These are phyloP conservation scores for Kodamaea sagamina DNA, from an alignment of 805 yeast genomes.

Conservation along the genomic window DNA sequence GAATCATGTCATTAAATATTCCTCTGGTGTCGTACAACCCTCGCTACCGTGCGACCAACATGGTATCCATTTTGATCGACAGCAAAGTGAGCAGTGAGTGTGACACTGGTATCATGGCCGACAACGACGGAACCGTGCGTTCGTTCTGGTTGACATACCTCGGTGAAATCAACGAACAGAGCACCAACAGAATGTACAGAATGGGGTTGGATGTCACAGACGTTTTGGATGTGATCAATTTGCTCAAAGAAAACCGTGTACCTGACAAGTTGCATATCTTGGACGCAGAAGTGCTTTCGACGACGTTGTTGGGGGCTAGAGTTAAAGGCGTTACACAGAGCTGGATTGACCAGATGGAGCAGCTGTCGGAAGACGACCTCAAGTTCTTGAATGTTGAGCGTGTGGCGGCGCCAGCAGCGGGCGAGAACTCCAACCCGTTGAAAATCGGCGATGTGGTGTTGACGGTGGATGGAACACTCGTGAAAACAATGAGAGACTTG, in stretches of 20 bases:
- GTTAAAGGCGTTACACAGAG: constrained; percentile 84
- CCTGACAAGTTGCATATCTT: constrained; percentile 63
- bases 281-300: constrained; percentile 75
- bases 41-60: constrained; percentile 80
- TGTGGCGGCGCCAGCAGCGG: constrained; percentile 51
- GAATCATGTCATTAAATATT: constrained; percentile 69
- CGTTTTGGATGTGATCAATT: constrained; percentile 55
- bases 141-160: constrained; percentile 85
- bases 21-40: constrained; percentile 72
- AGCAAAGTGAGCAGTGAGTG: constrained; percentile 72
- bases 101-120: constrained; percentile 76
- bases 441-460: constrained; percentile 76
- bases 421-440: constrained; percentile 36
- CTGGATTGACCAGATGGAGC: constrained; percentile 74
- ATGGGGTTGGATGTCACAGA: constrained; percentile 80
- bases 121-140: constrained; percentile 73
- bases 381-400: constrained; percentile 74
- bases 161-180: constrained; percentile 66
- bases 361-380: constrained; percentile 60
- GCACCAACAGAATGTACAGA: constrained; percentile 60
- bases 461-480: constrained; percentile 63
- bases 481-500: constrained; percentile 68
- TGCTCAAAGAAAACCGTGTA: constrained; percentile 48
- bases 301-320: constrained; percentile 73
- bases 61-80: constrained; percentile 77